Evolutionary conservation across 257 asterid species (phyloP).

Genomic region (Lycium barbarum): DNA sequence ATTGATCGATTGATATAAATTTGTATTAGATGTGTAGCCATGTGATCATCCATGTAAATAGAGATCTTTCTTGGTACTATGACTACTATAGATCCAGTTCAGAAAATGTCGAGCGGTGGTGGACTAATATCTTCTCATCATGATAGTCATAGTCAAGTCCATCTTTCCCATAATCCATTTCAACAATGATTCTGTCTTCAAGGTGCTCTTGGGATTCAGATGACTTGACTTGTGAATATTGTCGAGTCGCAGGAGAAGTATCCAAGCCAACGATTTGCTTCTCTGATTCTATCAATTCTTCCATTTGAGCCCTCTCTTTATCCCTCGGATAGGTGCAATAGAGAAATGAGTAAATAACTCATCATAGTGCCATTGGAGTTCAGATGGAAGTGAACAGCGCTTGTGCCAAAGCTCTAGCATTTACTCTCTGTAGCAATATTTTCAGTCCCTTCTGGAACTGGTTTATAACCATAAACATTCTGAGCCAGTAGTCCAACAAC

Average conservation of each 20-base stretch:
- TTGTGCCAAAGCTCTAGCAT: conserved; percentile 73
- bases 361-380: conserved; percentile 76
- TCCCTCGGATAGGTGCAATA: conserved; percentile 80
- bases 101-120: conserved; percentile 28
- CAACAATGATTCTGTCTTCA: conserved; percentile 48
- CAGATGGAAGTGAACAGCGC: conserved; percentile 76
- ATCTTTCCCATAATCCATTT: conserved; percentile 49
- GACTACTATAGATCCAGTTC: not conserved
- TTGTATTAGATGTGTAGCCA: not conserved
- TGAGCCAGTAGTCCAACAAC: conserved; percentile 80
- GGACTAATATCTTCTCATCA: conserved; percentile 44
- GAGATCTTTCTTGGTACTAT: not conserved
- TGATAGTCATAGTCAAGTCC: conserved; percentile 55
- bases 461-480: conserved; percentile 66
- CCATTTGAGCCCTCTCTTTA: conserved; percentile 71
- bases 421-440: conserved; percentile 61
- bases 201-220: conserved; percentile 41
- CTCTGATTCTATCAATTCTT: conserved; percentile 72
- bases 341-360: conserved; percentile 74
- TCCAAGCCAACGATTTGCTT: conserved; percentile 53
- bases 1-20: not conserved
- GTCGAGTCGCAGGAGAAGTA: conserved; percentile 27
- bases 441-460: conserved; percentile 58
- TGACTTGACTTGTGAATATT: conserved; percentile 28
- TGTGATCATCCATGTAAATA: not conserved